These are phyloP conservation scores for Candida coleopterorum DNA, from an alignment of 805 yeast genomes.

Conservation along the genomic window DNA sequence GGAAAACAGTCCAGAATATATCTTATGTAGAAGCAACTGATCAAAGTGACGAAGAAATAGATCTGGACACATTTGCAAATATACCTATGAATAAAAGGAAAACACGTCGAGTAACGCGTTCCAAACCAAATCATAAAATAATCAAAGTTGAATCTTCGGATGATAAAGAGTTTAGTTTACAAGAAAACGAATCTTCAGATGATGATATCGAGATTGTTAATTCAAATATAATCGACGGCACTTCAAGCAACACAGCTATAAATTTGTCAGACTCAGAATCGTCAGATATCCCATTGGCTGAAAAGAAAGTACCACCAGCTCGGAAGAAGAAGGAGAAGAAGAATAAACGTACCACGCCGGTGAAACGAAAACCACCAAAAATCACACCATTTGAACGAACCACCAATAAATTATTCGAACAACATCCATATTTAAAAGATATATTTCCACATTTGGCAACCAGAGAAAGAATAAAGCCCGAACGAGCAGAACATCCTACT, in stretches of 20 bases:
- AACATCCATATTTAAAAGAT: constrained; percentile 73
- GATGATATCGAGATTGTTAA: constrained; percentile 34
- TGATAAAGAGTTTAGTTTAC: constrained; percentile 10
- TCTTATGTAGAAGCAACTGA: constrained; percentile 24
- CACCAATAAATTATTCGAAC: constrained; percentile 61
- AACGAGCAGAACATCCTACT: constrained; percentile 67
- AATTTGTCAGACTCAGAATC: constrained; percentile 17
- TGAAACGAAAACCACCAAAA: constrained; percentile 48
- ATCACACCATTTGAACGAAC: constrained; percentile 65
- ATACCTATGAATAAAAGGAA: constrained; percentile 10
- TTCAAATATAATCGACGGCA: constrained; percentile 15
- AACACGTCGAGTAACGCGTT: constrained; percentile 11
- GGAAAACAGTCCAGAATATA: constrained; percentile 10
- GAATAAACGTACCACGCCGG: constrained; percentile 15
- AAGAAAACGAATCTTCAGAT: constrained; percentile 23
- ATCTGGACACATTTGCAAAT: constrained; percentile 9
- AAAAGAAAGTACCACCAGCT: constrained; percentile 18
- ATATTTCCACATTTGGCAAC: constrained; percentile 64
- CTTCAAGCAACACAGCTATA: constrained; percentile 21
- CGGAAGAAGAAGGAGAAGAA: no score
- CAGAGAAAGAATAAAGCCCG: constrained; percentile 43
- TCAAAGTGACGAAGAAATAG: constrained; percentile 14
- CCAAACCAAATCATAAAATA: constrained; percentile 4
- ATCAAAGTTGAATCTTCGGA: constrained; percentile 9
- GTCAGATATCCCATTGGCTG: constrained; percentile 25